These are phyloP conservation scores for Vitis hybrid DNA, from an alignment of 177 flowering plant genomes.

Conservation along the genomic window DNA sequence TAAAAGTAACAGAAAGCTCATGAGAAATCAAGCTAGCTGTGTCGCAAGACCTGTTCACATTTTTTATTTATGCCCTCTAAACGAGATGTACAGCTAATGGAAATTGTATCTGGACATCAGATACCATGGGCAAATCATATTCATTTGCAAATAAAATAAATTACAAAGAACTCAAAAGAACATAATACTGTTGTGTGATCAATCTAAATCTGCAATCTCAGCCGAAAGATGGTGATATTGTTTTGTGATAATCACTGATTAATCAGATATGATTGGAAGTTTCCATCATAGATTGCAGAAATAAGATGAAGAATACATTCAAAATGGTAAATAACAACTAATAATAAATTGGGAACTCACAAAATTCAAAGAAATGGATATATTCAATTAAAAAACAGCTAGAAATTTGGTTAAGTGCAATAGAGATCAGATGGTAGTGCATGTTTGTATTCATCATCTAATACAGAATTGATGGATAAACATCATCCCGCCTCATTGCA, in stretches of 20 bases:
- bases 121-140: constrained; percentile 45
- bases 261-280: constrained; percentile 11
- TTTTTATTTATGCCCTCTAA: constrained; percentile 40
- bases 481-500: constrained; percentile 40
- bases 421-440: constrained; percentile 65
- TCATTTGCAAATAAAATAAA: neutral
- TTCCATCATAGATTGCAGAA: constrained; percentile 52
- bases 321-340: neutral
- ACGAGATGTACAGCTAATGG: constrained; percentile 41
- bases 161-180: neutral
- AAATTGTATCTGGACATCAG: constrained; percentile 36
- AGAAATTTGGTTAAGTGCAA: neutral
- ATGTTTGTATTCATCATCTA: constrained; percentile 43
- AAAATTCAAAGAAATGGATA: neutral
- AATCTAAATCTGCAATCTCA: constrained; percentile 40
- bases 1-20: constrained; percentile 34
- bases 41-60: constrained; percentile 47
- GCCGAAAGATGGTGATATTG: constrained; percentile 66
- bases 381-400: neutral
- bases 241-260: constrained; percentile 29
- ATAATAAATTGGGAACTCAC: neutral
- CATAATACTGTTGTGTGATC: neutral
- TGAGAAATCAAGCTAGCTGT: constrained; percentile 28
- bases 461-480: constrained; percentile 42
- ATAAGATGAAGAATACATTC: neutral